These are phyloP conservation scores for Rhodamnia argentea DNA, from an alignment of 345 rosid species.

Conservation along the genomic window DNA sequence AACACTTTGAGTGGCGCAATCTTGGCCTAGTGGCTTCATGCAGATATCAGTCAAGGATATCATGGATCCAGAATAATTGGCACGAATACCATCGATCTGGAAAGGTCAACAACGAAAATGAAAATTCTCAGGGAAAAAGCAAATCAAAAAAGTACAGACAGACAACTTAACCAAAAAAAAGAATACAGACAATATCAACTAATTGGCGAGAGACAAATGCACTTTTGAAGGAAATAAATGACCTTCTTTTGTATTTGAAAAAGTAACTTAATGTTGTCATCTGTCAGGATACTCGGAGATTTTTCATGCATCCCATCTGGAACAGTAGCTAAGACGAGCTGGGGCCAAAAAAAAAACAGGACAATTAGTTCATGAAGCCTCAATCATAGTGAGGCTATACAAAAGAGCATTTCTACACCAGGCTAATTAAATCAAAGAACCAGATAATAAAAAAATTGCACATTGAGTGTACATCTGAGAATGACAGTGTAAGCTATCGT, in stretches of 20 bases:
- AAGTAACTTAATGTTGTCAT: slow-evolving; percentile 75
- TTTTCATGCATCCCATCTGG: slow-evolving; percentile 37
- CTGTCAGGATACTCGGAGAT: slow-evolving; percentile 69
- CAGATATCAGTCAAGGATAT: slow-evolving; percentile 85
- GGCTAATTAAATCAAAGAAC: neutral
- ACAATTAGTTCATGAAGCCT: neutral
- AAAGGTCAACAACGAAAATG: neutral
- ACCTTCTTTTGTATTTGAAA: slow-evolving; percentile 96
- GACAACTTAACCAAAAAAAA: neutral
- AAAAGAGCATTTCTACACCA: neutral
- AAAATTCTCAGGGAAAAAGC: neutral
- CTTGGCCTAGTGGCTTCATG: slow-evolving; percentile 89
- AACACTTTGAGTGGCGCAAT: slow-evolving; percentile 93
- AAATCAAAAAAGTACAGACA: neutral
- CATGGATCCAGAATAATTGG: slow-evolving; percentile 73
- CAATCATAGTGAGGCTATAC: neutral
- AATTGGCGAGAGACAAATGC: neutral
- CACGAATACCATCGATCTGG: slow-evolving; percentile 81
- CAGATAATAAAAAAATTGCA: neutral
- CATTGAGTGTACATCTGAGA: neutral
- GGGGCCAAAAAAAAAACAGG: slow-evolving; percentile 6
- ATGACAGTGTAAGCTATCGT: neutral
- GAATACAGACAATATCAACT: neutral
- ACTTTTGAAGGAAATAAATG: neutral
- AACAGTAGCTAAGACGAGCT: slow-evolving; percentile 80